These are phyloP conservation scores for Thelonectria rubi DNA, from an alignment of 2,329 filamentous ascomycete genomes.

Conservation along the genomic window DNA sequence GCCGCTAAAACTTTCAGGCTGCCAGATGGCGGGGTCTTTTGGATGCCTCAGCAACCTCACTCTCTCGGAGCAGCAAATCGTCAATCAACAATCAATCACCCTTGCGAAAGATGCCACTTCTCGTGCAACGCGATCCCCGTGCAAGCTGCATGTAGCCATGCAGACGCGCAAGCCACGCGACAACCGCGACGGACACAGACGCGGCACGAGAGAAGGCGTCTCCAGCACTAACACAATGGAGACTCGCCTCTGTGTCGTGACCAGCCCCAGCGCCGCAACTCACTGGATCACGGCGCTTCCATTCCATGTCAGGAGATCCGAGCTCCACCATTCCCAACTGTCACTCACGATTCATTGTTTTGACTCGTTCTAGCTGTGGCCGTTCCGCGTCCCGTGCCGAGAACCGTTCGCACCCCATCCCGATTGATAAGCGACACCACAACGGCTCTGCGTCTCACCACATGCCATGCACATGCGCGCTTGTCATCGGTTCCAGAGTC, in stretches of 20 bases:
- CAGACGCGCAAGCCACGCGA: conserved; percentile 11
- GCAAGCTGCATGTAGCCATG: not conserved
- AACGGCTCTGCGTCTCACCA: too few species aligned
- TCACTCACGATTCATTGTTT: not conserved
- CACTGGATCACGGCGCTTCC: conserved; percentile 37
- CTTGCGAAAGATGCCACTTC: not conserved
- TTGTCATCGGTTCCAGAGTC: too few species aligned
- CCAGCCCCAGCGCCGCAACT: conserved; percentile 25
- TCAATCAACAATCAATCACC: conserved; percentile 32
- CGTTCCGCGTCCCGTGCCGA: conserved; percentile 25
- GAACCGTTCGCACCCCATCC: not conserved
- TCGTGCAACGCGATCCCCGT: conserved; percentile 19
- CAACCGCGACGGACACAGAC: not conserved
- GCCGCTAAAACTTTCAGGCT: conserved; percentile 17
- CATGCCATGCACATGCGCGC: too few species aligned
- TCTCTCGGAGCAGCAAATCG: conserved; percentile 19
- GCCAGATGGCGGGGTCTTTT: conserved; percentile 11
- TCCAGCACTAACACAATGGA: not conserved
- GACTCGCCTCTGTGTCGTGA: not conserved
- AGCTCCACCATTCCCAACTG: conserved; percentile 17
- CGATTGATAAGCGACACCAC: conserved; percentile 11
- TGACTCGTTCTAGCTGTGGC: conserved; percentile 4
- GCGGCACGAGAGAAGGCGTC: not conserved
- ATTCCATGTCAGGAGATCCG: conserved; percentile 27
- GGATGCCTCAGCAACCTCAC: conserved; percentile 42